phyloP scores from a whole-genome alignment of 106 monocot genomes.

The Dendrobium huoshanense region DNA sequence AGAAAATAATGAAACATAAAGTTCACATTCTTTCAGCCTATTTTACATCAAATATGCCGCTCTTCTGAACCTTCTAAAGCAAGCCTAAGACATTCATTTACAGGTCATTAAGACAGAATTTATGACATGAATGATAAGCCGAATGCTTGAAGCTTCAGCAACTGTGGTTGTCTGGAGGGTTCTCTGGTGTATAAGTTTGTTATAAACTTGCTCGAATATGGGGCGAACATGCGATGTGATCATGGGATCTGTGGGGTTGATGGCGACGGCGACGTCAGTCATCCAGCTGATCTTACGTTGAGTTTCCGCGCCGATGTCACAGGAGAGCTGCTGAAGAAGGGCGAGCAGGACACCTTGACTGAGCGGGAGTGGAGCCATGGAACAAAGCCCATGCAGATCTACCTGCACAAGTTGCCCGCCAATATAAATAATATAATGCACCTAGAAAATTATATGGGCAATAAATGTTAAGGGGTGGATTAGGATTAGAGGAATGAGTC shows the following conservation, averaged over 20 bases:
- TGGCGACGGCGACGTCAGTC: conserved; percentile 49
- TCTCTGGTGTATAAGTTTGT: conserved; percentile 42
- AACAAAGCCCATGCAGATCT: conserved; percentile 52
- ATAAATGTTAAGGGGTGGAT: no score
- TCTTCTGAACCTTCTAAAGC: neutral
- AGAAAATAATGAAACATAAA: neutral
- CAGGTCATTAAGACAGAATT: conserved; percentile 55
- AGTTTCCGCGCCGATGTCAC: conserved; percentile 50
- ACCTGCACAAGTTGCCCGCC: conserved; percentile 23
- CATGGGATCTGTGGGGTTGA: conserved; percentile 52
- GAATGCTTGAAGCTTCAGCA: conserved; percentile 34
- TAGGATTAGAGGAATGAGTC: no score
- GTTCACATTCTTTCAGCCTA: neutral
- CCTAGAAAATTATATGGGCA: no score
- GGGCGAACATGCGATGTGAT: conserved; percentile 58
- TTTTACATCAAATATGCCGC: neutral
- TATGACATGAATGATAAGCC: conserved; percentile 57
- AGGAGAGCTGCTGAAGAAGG: conserved; percentile 65
- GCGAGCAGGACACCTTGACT: conserved; percentile 67
- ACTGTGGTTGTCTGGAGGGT: conserved; percentile 30
- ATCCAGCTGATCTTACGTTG: conserved; percentile 59
- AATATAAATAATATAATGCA: no score
- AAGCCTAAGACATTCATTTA: conserved; percentile 32
- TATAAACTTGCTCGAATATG: conserved; percentile 68
- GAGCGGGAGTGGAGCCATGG: conserved; percentile 37